These are phyloP conservation scores for Furcasterigmium sp. DNA, from an alignment of 2,329 filamentous ascomycete genomes.

Conservation along the genomic window DNA sequence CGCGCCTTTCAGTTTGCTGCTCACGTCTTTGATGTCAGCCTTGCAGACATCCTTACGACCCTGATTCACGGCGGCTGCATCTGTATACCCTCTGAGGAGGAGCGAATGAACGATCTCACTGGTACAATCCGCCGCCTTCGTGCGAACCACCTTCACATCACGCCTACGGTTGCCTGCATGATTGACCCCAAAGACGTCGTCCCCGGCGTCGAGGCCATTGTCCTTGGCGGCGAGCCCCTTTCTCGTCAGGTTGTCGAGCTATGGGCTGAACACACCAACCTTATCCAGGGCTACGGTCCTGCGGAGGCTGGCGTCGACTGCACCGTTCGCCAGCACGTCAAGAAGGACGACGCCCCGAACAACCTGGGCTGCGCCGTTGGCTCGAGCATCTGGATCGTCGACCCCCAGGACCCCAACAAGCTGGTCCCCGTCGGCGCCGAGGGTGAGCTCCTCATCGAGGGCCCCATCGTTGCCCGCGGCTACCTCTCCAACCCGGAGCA, in stretches of 20 bases:
- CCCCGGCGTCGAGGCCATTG: slow-evolving; percentile 4
- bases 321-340: neutral
- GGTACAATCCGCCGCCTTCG: neutral
- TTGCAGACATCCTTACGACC: slow-evolving; percentile 30
- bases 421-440: slow-evolving; percentile 15
- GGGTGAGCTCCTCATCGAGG: slow-evolving; percentile 22
- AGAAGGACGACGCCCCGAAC: neutral
- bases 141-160: slow-evolving; percentile 4
- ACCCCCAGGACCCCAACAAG: slow-evolving; percentile 12
- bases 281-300: slow-evolving; percentile 1
- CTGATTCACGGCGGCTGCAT: slow-evolving; percentile 30
- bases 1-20: slow-evolving; percentile 15
- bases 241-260: slow-evolving; percentile 7
- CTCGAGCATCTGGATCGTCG: slow-evolving; percentile 16
- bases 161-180: slow-evolving; percentile 8
- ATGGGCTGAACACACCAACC: slow-evolving; percentile 8
- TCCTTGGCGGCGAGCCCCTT: slow-evolving; percentile 9
- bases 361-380: slow-evolving; percentile 5
- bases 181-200: slow-evolving; percentile 7
- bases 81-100: slow-evolving; percentile 29
- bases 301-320: slow-evolving; percentile 1
- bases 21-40: slow-evolving; percentile 31
- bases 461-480: slow-evolving; percentile 15
- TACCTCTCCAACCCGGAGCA: neutral
- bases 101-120: slow-evolving; percentile 23